Conservation (phyloP, 768 basidiomycete species). For the Tulasnella sp. region DNA sequence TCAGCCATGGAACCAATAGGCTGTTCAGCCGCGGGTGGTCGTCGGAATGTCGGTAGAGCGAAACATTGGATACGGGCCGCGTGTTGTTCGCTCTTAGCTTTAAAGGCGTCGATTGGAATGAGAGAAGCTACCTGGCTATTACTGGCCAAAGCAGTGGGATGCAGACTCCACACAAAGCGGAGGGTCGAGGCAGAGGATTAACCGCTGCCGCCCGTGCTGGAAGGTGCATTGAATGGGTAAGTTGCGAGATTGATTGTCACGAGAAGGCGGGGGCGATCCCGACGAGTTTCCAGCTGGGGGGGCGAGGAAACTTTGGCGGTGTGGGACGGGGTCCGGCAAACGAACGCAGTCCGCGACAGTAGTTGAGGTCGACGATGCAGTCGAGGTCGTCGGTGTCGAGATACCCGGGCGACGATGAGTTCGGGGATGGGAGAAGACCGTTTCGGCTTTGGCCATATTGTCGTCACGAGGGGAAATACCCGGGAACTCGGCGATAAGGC, state of each 20-base stretch:
- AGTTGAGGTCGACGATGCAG: background rate
- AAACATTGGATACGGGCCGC: background rate
- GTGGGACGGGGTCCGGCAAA: too few relatives aligned
- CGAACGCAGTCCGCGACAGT: background rate
- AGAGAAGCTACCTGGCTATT: conserved; percentile 6
- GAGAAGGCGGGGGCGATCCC: conserved; percentile 11
- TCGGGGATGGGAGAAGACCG: conserved; percentile 15
- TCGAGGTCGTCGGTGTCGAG: background rate
- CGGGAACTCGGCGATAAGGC: conserved; percentile 15
- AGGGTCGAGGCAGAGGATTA: conserved; percentile 17
- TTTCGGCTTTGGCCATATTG: conserved; percentile 15
- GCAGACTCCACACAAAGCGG: conserved; percentile 9
- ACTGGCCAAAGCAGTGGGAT: conserved; percentile 9
- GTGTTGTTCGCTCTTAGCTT: conserved; percentile 7
- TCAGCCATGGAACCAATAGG: background rate
- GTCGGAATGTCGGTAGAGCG: background rate
- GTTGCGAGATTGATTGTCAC: conserved; percentile 7
- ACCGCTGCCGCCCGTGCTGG: conserved; percentile 2
- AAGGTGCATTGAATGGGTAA: conserved; percentile 19
- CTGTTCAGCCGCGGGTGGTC: background rate
- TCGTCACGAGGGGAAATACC: conserved; percentile 16
- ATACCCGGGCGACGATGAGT: background rate
- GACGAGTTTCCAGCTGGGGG: conserved; percentile 3
- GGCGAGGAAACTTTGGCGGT: background rate
- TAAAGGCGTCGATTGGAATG: conserved; percentile 8